Conservation (phyloP, 129 eudicot genomes). For the Glebionis coronaria region DNA sequence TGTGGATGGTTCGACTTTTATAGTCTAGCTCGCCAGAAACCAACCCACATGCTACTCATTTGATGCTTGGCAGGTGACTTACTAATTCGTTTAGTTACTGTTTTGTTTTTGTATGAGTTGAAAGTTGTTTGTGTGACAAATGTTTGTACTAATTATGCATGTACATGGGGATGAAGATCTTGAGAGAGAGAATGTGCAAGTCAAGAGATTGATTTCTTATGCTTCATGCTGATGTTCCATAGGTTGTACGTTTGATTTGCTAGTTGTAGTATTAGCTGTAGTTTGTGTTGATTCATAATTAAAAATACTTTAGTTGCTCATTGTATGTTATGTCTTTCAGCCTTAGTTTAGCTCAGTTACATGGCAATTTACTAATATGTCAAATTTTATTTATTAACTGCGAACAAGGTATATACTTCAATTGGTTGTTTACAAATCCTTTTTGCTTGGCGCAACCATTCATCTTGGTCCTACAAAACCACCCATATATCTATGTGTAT, state of each 20-base stretch:
- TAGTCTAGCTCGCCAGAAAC: constrained; percentile 89
- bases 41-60: constrained; percentile 82
- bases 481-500: background rate
- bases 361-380: background rate
- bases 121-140: background rate
- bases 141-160: constrained; percentile 29
- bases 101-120: background rate
- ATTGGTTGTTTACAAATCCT: background rate
- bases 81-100: background rate
- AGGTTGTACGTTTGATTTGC: background rate
- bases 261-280: too few species aligned
- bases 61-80: constrained; percentile 38
- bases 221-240: background rate
- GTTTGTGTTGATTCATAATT: background rate
- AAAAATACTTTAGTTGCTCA: background rate
- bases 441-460: background rate
- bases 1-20: constrained; percentile 77
- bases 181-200: constrained; percentile 39
- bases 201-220: constrained; percentile 4
- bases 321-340: background rate
- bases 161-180: constrained; percentile 50
- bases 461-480: background rate
- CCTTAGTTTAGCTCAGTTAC: background rate
- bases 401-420: too few species aligned
- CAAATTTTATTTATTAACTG: background rate